Percentiles rank a stretch among this genome's conserved stretches.
Conservation (phyloP, 108 stramenopile species). For the Cyclotella sp. region DNA sequence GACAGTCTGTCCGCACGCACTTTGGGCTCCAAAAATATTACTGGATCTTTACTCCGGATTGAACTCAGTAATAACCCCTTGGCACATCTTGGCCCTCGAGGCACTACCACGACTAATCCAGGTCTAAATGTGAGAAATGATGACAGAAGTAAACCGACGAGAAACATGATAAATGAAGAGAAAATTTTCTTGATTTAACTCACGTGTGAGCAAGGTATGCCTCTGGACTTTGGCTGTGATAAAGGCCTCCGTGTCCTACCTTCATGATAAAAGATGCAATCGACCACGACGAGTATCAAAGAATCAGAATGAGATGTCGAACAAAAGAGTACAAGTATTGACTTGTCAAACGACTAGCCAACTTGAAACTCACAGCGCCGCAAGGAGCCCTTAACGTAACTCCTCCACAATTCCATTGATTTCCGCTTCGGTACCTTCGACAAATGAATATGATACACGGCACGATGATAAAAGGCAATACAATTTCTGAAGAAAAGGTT, state of each 20-base stretch:
- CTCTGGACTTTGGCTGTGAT: constrained; percentile 97
- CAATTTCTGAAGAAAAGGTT: not conserved
- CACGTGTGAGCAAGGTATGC: constrained; percentile 92
- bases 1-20: no score
- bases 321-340: not conserved
- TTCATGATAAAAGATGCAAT: not conserved
- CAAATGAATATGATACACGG: not conserved
- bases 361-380: constrained; percentile 88
- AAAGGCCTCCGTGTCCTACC: constrained; percentile 88
- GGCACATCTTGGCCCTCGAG: constrained; percentile 89
- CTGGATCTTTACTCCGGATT: constrained; percentile 93
- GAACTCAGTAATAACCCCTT: constrained; percentile 93
- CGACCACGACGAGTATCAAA: not conserved
- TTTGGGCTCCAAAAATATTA: constrained; percentile 98
- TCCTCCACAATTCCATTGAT: constrained; percentile 97
- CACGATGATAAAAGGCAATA: not conserved
- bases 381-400: constrained; percentile 93
- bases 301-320: no score
- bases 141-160: no score
- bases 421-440: constrained; percentile 80
- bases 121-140: no score
- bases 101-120: constrained; percentile 96
- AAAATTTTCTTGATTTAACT: no score
- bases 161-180: no score
- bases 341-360: not conserved